These are phyloP conservation scores for Termitomyces sp. DNA, from an alignment of 768 basidiomycete genomes.

Conservation along the genomic window DNA sequence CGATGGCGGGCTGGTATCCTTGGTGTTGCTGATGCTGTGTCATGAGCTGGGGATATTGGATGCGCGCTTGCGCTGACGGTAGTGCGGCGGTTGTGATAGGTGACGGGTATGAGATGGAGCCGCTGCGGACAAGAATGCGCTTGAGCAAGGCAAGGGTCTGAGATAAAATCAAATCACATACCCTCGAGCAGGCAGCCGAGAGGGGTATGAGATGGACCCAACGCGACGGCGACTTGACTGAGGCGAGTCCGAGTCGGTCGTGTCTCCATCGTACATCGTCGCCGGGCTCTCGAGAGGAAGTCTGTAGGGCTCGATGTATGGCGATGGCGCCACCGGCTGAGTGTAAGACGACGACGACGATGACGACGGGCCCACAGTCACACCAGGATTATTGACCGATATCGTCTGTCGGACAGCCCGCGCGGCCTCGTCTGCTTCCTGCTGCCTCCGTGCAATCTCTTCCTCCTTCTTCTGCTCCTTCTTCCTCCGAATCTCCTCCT, in stretches of 20 bases:
- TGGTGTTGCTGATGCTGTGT: conserved; percentile 74
- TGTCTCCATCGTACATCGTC: conserved; percentile 43
- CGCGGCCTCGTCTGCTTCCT: conserved; percentile 54
- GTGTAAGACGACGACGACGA: neutral
- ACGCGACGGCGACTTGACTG: neutral
- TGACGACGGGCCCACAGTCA: neutral
- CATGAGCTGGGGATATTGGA: conserved; percentile 74
- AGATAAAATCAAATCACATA: conserved; percentile 19
- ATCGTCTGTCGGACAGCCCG: conserved; percentile 37
- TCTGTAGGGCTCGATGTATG: neutral
- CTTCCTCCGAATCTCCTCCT: conserved; percentile 42
- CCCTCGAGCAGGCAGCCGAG: conserved; percentile 25
- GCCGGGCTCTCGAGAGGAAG: conserved; percentile 68
- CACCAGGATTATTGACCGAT: conserved; percentile 22
- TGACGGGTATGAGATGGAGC: conserved; percentile 37
- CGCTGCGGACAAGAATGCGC: neutral
- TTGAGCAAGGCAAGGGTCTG: neutral
- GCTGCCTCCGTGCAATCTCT: conserved; percentile 54
- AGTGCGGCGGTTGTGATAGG: conserved; percentile 74
- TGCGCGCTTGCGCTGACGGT: conserved; percentile 45
- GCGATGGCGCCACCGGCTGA: neutral
- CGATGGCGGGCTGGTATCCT: conserved; percentile 70
- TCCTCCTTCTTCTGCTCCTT: conserved; percentile 46
- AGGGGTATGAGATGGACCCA: conserved; percentile 2
- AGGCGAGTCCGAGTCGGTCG: conserved; percentile 41